Evolutionary conservation across 1,139 yeast species (phyloP).

Genomic region (Williopsis jadinii): DNA sequence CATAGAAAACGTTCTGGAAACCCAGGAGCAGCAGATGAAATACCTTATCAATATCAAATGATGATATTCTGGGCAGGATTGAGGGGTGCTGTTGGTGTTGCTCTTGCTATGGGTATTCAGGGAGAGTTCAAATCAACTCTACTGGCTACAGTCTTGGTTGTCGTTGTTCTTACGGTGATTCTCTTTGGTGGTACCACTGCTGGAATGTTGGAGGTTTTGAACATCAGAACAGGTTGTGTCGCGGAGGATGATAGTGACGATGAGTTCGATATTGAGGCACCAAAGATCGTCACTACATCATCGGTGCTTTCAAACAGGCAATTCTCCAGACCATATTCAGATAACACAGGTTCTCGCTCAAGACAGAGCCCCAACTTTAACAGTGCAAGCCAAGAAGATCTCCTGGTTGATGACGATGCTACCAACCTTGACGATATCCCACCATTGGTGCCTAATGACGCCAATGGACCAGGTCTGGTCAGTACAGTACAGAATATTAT

Average conservation of each 20-base stretch:
- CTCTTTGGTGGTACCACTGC: slow-evolving; percentile 98
- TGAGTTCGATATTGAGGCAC: slow-evolving; percentile 88
- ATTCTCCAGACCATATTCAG: slow-evolving; percentile 15
- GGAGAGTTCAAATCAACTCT: slow-evolving; percentile 90
- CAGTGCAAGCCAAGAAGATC: slow-evolving; percentile 12
- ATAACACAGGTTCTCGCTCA: slow-evolving; percentile 8
- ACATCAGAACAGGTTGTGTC: slow-evolving; percentile 85
- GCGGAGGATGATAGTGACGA: slow-evolving; percentile 89
- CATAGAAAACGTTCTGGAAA: slow-evolving; percentile 44
- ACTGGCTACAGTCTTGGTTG: slow-evolving; percentile 91
- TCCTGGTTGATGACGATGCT: slow-evolving; percentile 22
- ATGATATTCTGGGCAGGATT: slow-evolving; percentile 99
- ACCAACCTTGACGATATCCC: slow-evolving; percentile 23
- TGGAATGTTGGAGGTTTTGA: slow-evolving; percentile 91
- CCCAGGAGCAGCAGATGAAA: slow-evolving; percentile 69
- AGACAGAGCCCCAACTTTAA: slow-evolving; percentile 15
- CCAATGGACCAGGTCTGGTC: slow-evolving; percentile 10
- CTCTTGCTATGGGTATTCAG: slow-evolving; percentile 93
- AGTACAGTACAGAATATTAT: slow-evolving; percentile 20
- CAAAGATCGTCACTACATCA: slow-evolving; percentile 30
- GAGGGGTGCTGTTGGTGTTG: slow-evolving; percentile 99
- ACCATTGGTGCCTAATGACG: slow-evolving; percentile 15
- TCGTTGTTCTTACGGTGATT: slow-evolving; percentile 92
- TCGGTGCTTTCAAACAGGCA: slow-evolving; percentile 30
- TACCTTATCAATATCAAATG: slow-evolving; percentile 93